Evolutionary conservation across 306 rosid species (phyloP).

Genomic region (Gastrolobium villosum): DNA sequence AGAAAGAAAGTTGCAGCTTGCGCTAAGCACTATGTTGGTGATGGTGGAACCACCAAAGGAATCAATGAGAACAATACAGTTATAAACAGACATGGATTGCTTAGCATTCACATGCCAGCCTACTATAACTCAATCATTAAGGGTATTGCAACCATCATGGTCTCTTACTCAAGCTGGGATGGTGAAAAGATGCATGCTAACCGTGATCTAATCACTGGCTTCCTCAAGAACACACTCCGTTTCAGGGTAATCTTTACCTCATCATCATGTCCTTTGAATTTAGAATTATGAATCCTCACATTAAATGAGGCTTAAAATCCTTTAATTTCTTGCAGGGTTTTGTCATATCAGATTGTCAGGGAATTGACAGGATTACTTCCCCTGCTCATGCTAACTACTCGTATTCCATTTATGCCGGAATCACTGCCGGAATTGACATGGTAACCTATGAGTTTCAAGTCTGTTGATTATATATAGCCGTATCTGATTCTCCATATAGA

Average conservation of each 20-base stretch:
- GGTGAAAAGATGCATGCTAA: conserved; percentile 56
- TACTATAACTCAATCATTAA: conserved; percentile 49
- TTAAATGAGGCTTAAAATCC: background rate
- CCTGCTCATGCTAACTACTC: conserved; percentile 49
- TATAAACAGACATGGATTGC: conserved; percentile 31
- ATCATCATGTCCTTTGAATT: background rate
- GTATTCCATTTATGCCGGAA: conserved; percentile 38
- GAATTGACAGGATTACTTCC: conserved; percentile 48
- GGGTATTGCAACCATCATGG: conserved; percentile 52
- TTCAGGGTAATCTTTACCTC: conserved; percentile 40
- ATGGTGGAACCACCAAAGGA: conserved; percentile 52
- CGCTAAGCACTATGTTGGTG: conserved; percentile 50
- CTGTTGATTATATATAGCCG: background rate
- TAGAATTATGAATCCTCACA: background rate
- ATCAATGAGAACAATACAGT: conserved; percentile 48
- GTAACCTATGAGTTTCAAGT: conserved; percentile 25
- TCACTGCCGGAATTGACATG: conserved; percentile 56
- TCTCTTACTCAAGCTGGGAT: conserved; percentile 55
- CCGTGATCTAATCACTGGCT: conserved; percentile 38
- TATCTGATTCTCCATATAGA: background rate
- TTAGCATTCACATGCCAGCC: conserved; percentile 52
- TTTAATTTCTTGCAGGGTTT: conserved; percentile 44
- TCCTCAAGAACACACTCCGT: conserved; percentile 48
- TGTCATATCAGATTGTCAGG: conserved; percentile 55
- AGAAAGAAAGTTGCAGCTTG: conserved; percentile 49